Base-by-base conservation (phyloP, 306 rosid species). In the Cyclanthera cordifolia region DNA sequence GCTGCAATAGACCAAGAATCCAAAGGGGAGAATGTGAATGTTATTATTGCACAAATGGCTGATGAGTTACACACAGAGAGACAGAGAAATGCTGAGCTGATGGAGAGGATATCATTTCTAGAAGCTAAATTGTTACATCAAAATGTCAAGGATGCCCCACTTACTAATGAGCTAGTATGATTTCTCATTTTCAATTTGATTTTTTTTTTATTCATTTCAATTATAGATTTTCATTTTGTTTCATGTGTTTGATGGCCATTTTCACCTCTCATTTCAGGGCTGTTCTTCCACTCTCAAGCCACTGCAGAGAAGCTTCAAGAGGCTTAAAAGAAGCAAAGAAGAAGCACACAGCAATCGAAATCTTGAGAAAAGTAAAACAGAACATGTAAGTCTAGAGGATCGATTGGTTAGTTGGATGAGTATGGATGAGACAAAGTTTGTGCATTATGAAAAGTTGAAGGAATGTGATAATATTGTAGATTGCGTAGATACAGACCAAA, bases 21-120 rank as follows among this genome's bases (percentile, higher is more conserved):
- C 76, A 81, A 72, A 53, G 85, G 77, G 73, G 88, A 82, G 39
- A 69, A 47, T 78, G 79, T 21, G 46, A 66, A 69, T 78, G 77
- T 72, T 77, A 69, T 72, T 77, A 69, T 85, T 69, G 83, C 87
- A 39, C 82, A 81, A 79, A 74, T 90, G 79, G 82, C 89, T 12
- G 88, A 81, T 2, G 90, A 85, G 77, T 78, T 91, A 64, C 85
- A 85, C 45, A 88, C 79, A 66, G 97, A 88, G 73, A 82, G 83
- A 71, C 84, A 84, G 82, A 91, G 79, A 77, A 91, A 88, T 80
- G 83, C 76, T 4, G 87, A 85, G 70, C 87, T 91, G 37, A 37
- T 75, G 88, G 85, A 83, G 79, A 88, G 81, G 78, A 80, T 91
- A 85, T 84, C 84, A 68, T 16, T 83, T 45, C 97, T 91, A n/a